A percentile compares a stretch with the other conserved stretches of the same genome.
phyloP scores from a whole-genome alignment of 73 alveolate species.

The Paramecium bursaria region DNA sequence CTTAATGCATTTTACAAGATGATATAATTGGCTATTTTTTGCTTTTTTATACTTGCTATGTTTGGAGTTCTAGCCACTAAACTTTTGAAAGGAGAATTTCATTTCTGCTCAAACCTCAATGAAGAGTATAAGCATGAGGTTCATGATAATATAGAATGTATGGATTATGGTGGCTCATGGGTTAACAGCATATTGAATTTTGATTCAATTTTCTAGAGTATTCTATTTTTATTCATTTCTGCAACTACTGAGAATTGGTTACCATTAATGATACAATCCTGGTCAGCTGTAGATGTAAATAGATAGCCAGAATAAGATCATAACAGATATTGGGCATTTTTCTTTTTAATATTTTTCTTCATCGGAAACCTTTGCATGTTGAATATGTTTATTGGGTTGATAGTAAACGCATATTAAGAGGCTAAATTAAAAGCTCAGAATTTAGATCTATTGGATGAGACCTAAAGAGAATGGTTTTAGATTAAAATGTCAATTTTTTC shows the following conservation, averaged over 20 bases:
- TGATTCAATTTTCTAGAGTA: slow-evolving; percentile 49
- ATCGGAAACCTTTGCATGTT: slow-evolving; percentile 51
- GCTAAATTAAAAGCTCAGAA: slow-evolving; percentile 49
- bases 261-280: slow-evolving; percentile 21
- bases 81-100: slow-evolving; percentile 13
- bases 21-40: slow-evolving; percentile 16
- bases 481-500: slow-evolving; percentile 41
- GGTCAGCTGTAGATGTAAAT: slow-evolving; percentile 60
- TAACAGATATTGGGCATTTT: slow-evolving; percentile 58
- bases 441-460: slow-evolving; percentile 10
- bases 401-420: slow-evolving; percentile 57
- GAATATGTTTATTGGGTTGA: slow-evolving; percentile 59
- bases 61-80: slow-evolving; percentile 43
- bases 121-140: neutral
- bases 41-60: neutral
- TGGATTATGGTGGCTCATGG: slow-evolving; percentile 70
- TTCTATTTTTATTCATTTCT: slow-evolving; percentile 16
- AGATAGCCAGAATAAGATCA: slow-evolving; percentile 9
- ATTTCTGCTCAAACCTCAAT: slow-evolving; percentile 1
- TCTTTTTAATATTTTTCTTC: slow-evolving; percentile 34
- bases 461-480: slow-evolving; percentile 59
- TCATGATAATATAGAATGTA: slow-evolving; percentile 37
- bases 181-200: slow-evolving; percentile 12
- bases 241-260: slow-evolving; percentile 65
- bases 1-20: slow-evolving; percentile 24